Base-by-base conservation (phyloP, 2,329 filamentous ascomycete genomes). In the Aspergillus caelatus region DNA sequence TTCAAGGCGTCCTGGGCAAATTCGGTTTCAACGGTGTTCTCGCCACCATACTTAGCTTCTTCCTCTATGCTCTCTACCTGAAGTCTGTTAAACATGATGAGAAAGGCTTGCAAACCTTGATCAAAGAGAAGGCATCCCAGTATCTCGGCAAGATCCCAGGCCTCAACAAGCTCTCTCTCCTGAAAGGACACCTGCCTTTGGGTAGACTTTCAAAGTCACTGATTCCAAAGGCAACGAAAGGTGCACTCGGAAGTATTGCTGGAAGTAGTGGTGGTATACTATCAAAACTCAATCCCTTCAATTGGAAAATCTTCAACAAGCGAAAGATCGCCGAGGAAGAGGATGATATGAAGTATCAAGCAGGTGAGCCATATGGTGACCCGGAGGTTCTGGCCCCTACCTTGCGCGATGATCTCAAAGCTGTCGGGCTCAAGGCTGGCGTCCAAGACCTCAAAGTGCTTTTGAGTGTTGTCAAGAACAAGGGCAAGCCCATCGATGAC, bases 371-470 rank as follows among this genome's bases (percentile, higher is more conserved):
- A 28, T 61, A 62, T 58, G 62, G 62, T 9, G 61, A 62, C 36
- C 58, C 60, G 23, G 55, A 56, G 2, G 69, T 68, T 60, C 90
- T 93, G 77, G 90, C 89, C 4, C 88, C 88, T 68, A 88, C 93
- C 67, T 82, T 81, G 5, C 83, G 86, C 58, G 86, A 85, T 66
- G 91, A 94, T 70, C 91, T 92, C 68, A 82, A 86, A 63, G 93
- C 90, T 90, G 88, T 91, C 19, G 82, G 91, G 28, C 36, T 65
- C 21, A 65, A 62, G 23, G 66, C 83, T 87, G 41, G 56, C 3
- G 41, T 56, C 12, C 59, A 55, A 39, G 62, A 65, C 21, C 55
- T 65, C 23, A 56, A 52, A 19, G 59, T 61, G 34, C 39, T 65
- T 23, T n/a, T 65, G 30, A 41, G 60, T 28, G 39, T 65, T 30